Conservation (phyloP, 2,329 filamentous ascomycete genomes). For the Beauveria caledonica region DNA sequence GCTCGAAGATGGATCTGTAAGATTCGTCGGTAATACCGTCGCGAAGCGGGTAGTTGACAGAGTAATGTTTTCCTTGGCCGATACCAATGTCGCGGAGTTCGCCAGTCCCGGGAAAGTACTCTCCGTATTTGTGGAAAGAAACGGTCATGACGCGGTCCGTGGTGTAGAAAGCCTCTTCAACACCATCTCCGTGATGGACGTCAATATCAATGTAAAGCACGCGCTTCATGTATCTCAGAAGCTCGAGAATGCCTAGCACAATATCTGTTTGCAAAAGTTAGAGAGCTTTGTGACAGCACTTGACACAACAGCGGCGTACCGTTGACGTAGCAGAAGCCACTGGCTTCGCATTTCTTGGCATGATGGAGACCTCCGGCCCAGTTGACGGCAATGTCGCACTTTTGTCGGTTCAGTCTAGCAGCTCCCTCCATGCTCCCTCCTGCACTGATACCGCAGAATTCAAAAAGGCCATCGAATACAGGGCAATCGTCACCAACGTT, state of each 20-base stretch:
- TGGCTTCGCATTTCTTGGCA: slow-evolving; percentile 93
- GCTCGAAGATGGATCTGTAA: slow-evolving; percentile 86
- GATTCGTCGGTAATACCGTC: slow-evolving; percentile 86
- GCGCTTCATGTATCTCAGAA: slow-evolving; percentile 81
- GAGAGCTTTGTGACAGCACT: not conserved
- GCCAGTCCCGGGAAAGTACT: slow-evolving; percentile 90
- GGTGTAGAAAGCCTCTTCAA: slow-evolving; percentile 89
- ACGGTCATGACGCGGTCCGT: slow-evolving; percentile 89
- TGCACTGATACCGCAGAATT: slow-evolving; percentile 91
- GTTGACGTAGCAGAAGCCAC: slow-evolving; percentile 97
- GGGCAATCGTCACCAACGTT: slow-evolving; percentile 96
- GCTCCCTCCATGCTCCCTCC: slow-evolving; percentile 93
- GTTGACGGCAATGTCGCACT: slow-evolving; percentile 95
- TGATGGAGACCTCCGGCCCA: slow-evolving; percentile 97
- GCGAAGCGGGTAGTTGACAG: slow-evolving; percentile 83
- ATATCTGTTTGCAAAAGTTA: slow-evolving; percentile 55
- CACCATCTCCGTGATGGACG: slow-evolving; percentile 87
- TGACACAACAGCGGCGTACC: slow-evolving; percentile 43
- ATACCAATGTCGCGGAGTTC: slow-evolving; percentile 80
- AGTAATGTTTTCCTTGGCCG: slow-evolving; percentile 80
- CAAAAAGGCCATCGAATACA: slow-evolving; percentile 94
- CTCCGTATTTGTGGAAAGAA: slow-evolving; percentile 94
- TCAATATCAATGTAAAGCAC: slow-evolving; percentile 98
- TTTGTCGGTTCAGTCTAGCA: slow-evolving; percentile 77
- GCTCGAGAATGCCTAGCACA: slow-evolving; percentile 86